Evolutionary conservation across 2,329 filamentous ascomycete genomes (phyloP), one percentile per base, ranked within the genome.

Genomic region (Alternaria viburni): DNA sequence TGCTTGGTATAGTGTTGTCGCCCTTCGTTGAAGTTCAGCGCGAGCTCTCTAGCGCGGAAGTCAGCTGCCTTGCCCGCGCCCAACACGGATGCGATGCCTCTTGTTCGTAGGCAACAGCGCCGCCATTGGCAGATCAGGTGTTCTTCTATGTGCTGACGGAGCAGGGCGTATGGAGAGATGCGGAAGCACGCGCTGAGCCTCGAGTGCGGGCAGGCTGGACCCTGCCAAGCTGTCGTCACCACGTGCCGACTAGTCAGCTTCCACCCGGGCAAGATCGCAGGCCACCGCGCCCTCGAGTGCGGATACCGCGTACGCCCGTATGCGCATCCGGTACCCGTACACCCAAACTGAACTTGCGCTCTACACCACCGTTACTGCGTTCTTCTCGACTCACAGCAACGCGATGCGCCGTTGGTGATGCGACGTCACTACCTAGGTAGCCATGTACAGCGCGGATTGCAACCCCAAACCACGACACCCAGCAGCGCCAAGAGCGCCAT

Each of bases 361-460:
- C 32, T 36, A 36, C 32, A 36, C 32, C 0, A n/a, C 13, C 32
- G n/a, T 36, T 3, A 9, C 32, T n/a, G 32, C 15, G 32, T 36
- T 0, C 0, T 3, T n/a, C 32, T 36, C 15, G 15, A n/a, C 4
- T 36, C 13, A 0, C 0, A 36, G 0, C 30, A 36, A 1, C n/a
- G 32, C 32, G 32, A 36, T 36, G 32, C 32, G 32, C 13, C 32
- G 1, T 36, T 36, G 4, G 32, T 36, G 13, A 36, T 36, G 32
- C 7, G 32, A 36, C 13, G 32, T 36, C 32, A 36, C 32, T 8
- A n/a, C n/a, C n/a, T n/a, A n/a, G n/a, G n/a, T n/a, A 36, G 32
- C 32, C 32, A 36, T n/a, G 32, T 36, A 3, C 32, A 13, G 30
- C 13, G 30, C 30, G 30, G 0, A 36, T 9, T 13, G 30, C 30